phyloP scores from a whole-genome alignment of 2,329 filamentous ascomycete genomes.

The Septoria linicola region DNA sequence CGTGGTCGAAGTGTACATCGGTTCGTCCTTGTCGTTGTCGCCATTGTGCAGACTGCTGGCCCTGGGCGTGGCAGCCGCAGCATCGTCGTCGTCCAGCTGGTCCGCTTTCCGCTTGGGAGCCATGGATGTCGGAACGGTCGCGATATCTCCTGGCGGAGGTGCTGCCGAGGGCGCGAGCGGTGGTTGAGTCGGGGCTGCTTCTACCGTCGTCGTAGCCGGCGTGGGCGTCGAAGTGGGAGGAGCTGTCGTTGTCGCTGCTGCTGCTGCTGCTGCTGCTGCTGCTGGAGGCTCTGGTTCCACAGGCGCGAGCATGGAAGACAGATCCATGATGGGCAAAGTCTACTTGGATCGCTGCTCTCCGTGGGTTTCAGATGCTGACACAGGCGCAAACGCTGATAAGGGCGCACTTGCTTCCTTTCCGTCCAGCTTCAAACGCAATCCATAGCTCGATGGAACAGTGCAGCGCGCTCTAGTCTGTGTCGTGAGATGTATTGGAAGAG shows the following conservation, averaged over 20 bases:
- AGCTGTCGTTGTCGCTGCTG: neutral
- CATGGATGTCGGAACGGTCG: slow-evolving; percentile 16
- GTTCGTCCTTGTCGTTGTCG: slow-evolving; percentile 22
- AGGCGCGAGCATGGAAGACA: slow-evolving; percentile 9
- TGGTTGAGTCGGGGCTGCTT: slow-evolving; percentile 13
- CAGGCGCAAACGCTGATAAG: slow-evolving; percentile 11
- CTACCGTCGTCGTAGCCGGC: slow-evolving; percentile 5
- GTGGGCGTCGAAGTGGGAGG: no score
- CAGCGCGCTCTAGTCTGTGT: no score
- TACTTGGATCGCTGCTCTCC: no score
- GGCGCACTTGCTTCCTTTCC: neutral
- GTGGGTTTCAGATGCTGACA: slow-evolving; percentile 15
- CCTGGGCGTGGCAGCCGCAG: slow-evolving; percentile 18
- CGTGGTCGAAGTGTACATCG: slow-evolving; percentile 50
- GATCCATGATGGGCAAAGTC: slow-evolving; percentile 15
- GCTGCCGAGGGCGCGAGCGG: slow-evolving; percentile 16
- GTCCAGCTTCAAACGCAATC: no score
- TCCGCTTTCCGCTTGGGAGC: slow-evolving; percentile 25
- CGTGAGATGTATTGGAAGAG: no score
- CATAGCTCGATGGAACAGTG: no score
- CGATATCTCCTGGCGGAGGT: slow-evolving; percentile 4
- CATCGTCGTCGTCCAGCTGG: slow-evolving; percentile 23
- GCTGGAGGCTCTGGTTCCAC: slow-evolving; percentile 12
- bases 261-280: neutral
- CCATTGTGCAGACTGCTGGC: slow-evolving; percentile 10